phyloP scores from a whole-genome alignment of 192 early-diverging fungal genomes.

The Coemansia sp. region DNA sequence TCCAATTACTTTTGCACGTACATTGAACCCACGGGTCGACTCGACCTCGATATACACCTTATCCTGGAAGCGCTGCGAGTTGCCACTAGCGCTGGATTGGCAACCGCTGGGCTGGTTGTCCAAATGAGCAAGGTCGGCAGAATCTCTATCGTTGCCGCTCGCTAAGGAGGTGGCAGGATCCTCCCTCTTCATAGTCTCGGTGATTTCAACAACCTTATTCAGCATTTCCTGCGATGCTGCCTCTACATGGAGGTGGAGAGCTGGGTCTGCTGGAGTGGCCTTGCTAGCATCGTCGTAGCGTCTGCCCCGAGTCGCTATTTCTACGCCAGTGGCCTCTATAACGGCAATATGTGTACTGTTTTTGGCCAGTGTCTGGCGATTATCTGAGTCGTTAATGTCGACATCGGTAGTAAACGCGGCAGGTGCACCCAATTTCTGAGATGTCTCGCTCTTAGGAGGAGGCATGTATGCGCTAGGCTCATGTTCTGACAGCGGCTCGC shows the following conservation, averaged over 20 bases:
- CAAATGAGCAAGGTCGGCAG: not conserved
- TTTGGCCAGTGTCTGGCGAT: constrained; percentile 79
- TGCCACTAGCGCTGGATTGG: constrained; percentile 6
- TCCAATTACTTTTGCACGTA: constrained; percentile 85
- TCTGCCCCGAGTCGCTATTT: constrained; percentile 79
- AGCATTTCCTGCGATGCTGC: constrained; percentile 65
- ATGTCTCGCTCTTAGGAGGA: constrained; percentile 5
- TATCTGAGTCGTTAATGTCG: constrained; percentile 78
- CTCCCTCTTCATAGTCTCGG: constrained; percentile 62
- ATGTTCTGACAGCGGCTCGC: not conserved
- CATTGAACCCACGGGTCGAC: constrained; percentile 71
- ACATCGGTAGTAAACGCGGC: constrained; percentile 59
- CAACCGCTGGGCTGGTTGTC: constrained; percentile 45
- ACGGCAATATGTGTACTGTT: constrained; percentile 70
- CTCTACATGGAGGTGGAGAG: constrained; percentile 74
- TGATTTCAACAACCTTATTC: constrained; percentile 68
- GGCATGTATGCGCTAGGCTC: constrained; percentile 2
- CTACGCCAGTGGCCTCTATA: constrained; percentile 68
- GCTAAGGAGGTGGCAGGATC: constrained; percentile 1
- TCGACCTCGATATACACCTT: constrained; percentile 78
- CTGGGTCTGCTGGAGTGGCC: constrained; percentile 76
- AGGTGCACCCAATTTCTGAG: not conserved
- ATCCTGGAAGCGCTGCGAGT: constrained; percentile 40
- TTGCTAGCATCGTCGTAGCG: constrained; percentile 71
- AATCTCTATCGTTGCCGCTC: not conserved